A percentile compares a stretch with the other conserved stretches of the same genome.
Evolutionary conservation across 805 yeast genomes (phyloP).

Genomic region (Sugiyamaella floridensis): DNA sequence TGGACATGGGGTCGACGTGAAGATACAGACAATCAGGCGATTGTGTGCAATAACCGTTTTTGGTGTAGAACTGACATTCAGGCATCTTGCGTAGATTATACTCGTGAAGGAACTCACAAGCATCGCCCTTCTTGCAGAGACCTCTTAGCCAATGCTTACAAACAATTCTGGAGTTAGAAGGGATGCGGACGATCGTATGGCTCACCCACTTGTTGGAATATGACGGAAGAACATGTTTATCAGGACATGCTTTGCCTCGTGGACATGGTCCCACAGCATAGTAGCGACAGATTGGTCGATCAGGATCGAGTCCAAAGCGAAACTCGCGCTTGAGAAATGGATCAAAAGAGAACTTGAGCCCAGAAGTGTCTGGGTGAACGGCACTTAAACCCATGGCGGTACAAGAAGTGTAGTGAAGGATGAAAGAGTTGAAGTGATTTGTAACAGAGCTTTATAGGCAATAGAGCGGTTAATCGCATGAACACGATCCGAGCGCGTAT

Average conservation of each 20-base stretch:
- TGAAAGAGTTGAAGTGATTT: not conserved
- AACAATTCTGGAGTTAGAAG: constrained; percentile 54
- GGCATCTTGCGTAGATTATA: constrained; percentile 93
- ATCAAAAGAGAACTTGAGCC: constrained; percentile 61
- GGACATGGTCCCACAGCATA: constrained; percentile 73
- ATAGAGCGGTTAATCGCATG: not conserved
- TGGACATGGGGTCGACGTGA: constrained; percentile 83
- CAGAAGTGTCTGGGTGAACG: constrained; percentile 36
- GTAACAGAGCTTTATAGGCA: not conserved
- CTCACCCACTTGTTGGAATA: constrained; percentile 46
- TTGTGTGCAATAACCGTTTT: constrained; percentile 69
- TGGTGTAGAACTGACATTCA: constrained; percentile 82
- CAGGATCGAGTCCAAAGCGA: constrained; percentile 79
- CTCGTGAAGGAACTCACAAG: constrained; percentile 94
- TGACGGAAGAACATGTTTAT: constrained; percentile 69
- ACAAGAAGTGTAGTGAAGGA: not conserved
- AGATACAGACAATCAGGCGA: constrained; percentile 88
- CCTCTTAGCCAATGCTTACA: constrained; percentile 99
- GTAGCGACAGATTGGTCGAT: constrained; percentile 78
- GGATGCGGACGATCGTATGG: constrained; percentile 25
- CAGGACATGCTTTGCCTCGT: constrained; percentile 74
- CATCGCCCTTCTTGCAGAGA: constrained; percentile 90
- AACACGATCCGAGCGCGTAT: not conserved
- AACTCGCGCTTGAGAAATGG: constrained; percentile 74
- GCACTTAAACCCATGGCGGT: constrained; percentile 13